Conservation (phyloP, 257 asterid genomes). For the Jacaranda copaia region DNA sequence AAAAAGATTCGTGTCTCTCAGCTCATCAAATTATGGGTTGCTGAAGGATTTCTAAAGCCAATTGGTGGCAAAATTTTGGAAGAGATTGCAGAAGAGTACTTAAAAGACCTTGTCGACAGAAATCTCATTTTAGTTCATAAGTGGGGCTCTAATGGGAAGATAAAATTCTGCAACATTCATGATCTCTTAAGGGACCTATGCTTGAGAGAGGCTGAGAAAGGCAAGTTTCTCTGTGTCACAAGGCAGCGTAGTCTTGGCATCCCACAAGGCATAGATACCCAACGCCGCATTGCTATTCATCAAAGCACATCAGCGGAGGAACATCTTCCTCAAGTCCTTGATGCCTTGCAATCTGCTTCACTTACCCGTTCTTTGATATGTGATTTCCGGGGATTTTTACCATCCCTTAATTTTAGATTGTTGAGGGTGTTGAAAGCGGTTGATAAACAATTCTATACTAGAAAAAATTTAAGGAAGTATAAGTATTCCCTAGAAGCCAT, state of each 20-base stretch:
- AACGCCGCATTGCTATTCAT: slow-evolving; percentile 26
- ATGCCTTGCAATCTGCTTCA: background rate
- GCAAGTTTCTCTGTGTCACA: background rate
- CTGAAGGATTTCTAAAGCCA: slow-evolving; percentile 28
- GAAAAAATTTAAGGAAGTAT: background rate
- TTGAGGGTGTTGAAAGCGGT: background rate
- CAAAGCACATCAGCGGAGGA: background rate
- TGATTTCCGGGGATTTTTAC: background rate
- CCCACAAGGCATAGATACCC: background rate
- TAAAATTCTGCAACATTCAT: slow-evolving; percentile 17
- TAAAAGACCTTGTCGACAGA: slow-evolving; percentile 13
- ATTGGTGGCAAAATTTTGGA: background rate
- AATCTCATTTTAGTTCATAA: background rate
- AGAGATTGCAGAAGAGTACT: slow-evolving; percentile 6
- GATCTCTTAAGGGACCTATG: slow-evolving; percentile 33
- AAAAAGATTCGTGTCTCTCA: background rate
- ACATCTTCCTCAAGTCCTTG: background rate
- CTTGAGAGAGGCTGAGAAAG: slow-evolving; percentile 23
- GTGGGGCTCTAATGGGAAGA: background rate
- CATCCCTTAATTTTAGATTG: background rate
- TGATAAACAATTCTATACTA: background rate
- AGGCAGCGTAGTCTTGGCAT: background rate
- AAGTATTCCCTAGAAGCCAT: background rate
- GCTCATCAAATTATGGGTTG: slow-evolving; percentile 29
- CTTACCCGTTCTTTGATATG: background rate